phyloP scores from a whole-genome alignment of 345 rosid genomes.

The Passiflora organensis region DNA sequence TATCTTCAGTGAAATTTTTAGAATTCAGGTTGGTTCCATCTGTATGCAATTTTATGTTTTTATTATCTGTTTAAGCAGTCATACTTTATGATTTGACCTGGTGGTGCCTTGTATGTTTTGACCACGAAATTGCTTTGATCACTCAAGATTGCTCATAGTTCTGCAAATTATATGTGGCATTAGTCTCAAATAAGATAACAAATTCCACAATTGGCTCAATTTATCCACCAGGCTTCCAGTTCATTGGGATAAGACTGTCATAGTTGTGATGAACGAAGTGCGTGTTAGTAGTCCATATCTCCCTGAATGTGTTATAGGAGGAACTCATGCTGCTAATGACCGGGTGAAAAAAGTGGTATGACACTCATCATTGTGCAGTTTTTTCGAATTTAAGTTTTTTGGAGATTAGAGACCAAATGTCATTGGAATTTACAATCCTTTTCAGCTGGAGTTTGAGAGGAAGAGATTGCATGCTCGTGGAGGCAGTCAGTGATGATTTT shows the following conservation, averaged over 20 bases:
- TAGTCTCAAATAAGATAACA: no score
- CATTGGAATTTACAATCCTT: slow-evolving; percentile 9
- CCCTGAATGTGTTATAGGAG: slow-evolving; percentile 81
- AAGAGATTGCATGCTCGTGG: slow-evolving; percentile 56
- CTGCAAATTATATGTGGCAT: background rate
- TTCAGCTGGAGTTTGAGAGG: slow-evolving; percentile 65
- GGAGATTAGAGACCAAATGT: background rate
- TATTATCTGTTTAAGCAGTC: background rate
- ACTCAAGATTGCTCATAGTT: background rate
- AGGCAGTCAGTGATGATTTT: slow-evolving; percentile 30
- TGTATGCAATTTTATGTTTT: no score
- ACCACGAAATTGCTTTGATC: background rate
- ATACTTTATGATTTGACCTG: background rate
- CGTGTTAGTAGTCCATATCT: slow-evolving; percentile 86
- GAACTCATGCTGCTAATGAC: slow-evolving; percentile 92
- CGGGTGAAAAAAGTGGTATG: slow-evolving; percentile 98
- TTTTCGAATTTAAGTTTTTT: background rate
- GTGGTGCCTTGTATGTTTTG: background rate
- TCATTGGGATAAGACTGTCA: slow-evolving; percentile 88
- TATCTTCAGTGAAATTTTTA: no score
- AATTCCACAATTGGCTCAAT: background rate
- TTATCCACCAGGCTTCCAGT: slow-evolving; percentile 80
- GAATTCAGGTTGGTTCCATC: no score
- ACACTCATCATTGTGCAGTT: background rate
- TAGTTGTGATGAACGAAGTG: slow-evolving; percentile 90